A percentile compares a stretch with the other conserved stretches of the same genome.
phyloP scores from a whole-genome alignment of 116 monocot genomes.

The Cymodocea nodosa region DNA sequence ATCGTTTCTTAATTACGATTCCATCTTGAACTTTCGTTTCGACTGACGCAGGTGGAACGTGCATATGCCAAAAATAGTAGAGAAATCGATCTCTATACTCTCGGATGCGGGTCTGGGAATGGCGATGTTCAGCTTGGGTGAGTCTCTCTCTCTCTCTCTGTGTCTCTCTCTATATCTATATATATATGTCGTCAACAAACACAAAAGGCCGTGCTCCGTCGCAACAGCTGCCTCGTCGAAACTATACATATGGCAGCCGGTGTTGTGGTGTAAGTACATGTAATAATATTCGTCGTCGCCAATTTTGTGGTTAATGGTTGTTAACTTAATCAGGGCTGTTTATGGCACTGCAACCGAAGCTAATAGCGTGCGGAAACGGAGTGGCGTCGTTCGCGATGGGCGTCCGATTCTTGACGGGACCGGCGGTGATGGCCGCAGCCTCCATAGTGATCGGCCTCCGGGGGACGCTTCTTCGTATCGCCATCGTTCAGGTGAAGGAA shows the following conservation, averaged over 20 bases:
- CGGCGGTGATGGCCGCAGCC: constrained; percentile 70
- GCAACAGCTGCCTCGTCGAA: background rate
- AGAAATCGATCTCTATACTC: constrained; percentile 79
- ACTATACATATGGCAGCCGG: too few relatives aligned
- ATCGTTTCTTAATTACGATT: background rate
- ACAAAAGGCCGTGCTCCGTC: background rate
- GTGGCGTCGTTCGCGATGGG: constrained; percentile 49
- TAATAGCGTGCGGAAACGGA: constrained; percentile 65
- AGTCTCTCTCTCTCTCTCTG: too few relatives aligned
- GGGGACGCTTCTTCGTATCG: constrained; percentile 44
- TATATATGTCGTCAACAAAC: too few relatives aligned
- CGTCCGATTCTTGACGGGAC: constrained; percentile 59
- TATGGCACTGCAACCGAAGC: constrained; percentile 73
- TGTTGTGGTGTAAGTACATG: too few relatives aligned
- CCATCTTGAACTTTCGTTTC: too few relatives aligned
- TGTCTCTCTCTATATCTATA: too few relatives aligned
- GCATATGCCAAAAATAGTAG: constrained; percentile 61
- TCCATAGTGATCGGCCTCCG: constrained; percentile 48
- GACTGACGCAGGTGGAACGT: constrained; percentile 86
- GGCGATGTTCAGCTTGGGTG: constrained; percentile 93
- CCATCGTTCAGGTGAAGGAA: constrained; percentile 51
- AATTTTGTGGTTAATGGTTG: too few relatives aligned
- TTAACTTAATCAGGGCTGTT: constrained; percentile 39
- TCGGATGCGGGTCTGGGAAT: constrained; percentile 83
- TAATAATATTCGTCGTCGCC: too few relatives aligned